Percentiles rank a stretch among this genome's conserved stretches.
Evolutionary conservation across 768 basidiomycete species (phyloP).

Genomic region (Pleurotus tuber-regium): DNA sequence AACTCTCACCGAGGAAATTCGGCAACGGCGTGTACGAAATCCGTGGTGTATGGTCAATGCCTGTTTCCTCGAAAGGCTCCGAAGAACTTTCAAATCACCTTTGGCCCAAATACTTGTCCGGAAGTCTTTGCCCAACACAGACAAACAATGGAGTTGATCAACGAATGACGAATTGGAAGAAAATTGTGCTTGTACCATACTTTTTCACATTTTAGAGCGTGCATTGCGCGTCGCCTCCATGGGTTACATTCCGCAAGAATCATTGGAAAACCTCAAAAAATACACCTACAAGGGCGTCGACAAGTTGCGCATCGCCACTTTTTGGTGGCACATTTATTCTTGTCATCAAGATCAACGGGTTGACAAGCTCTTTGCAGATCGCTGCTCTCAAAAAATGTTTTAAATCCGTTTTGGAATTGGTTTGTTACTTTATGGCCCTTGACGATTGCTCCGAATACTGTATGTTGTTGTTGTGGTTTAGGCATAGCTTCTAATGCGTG

Average conservation of each 20-base stretch:
- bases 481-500: slow-evolving; percentile 3
- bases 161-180: background rate
- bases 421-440: slow-evolving; percentile 86
- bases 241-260: slow-evolving; percentile 53
- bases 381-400: slow-evolving; percentile 66
- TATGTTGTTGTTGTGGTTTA: slow-evolving; percentile 33
- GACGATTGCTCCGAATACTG: slow-evolving; percentile 86
- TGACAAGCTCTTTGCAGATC: no score
- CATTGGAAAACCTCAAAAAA: slow-evolving; percentile 58
- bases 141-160: background rate
- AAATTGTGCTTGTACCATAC: slow-evolving; percentile 3
- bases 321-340: slow-evolving; percentile 3
- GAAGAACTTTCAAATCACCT: no score
- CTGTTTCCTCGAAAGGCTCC: no score
- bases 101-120: no score
- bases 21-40: no score
- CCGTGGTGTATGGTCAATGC: no score
- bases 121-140: background rate
- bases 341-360: slow-evolving; percentile 7
- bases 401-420: slow-evolving; percentile 90
- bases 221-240: slow-evolving; percentile 25
- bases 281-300: slow-evolving; percentile 73
- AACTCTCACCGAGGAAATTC: no score
- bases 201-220: background rate
- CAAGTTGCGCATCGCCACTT: slow-evolving; percentile 30